Evolutionary conservation across 768 basidiomycete species (phyloP).

Genomic region (Asterophora lycoperdoides): DNA sequence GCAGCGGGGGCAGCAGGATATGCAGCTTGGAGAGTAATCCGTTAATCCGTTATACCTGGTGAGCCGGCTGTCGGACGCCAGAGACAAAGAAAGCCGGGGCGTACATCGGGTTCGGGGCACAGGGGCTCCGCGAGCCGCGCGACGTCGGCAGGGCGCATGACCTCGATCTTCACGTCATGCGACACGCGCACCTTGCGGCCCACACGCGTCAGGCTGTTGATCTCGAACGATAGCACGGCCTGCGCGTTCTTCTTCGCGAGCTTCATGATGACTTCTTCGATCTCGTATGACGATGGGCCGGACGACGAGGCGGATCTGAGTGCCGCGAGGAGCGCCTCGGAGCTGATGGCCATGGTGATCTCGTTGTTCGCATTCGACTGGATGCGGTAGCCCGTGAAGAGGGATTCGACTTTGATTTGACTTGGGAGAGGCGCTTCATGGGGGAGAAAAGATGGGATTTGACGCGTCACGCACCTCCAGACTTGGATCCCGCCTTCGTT

Average conservation of each 20-base stretch:
- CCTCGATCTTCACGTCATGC: conserved; percentile 81
- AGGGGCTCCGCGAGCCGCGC: conserved; percentile 71
- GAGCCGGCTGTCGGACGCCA: too few relatives aligned
- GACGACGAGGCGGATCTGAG: conserved; percentile 61
- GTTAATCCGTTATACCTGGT: neutral
- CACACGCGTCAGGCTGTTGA: conserved; percentile 57
- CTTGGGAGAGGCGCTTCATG: conserved; percentile 26
- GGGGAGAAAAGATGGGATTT: neutral
- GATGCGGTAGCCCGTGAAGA: conserved; percentile 78
- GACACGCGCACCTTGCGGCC: conserved; percentile 62
- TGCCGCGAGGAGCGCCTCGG: conserved; percentile 72
- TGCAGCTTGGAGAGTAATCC: conserved; percentile 55
- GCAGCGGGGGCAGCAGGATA: conserved; percentile 70
- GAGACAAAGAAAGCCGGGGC: conserved; percentile 17
- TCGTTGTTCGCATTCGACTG: conserved; percentile 82
- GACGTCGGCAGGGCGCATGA: conserved; percentile 72
- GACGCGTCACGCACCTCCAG: conserved; percentile 49
- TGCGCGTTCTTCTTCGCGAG: conserved; percentile 83
- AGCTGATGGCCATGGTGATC: conserved; percentile 68
- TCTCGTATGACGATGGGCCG: conserved; percentile 41
- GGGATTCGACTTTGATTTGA: conserved; percentile 59
- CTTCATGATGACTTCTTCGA: conserved; percentile 73
- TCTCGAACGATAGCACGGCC: conserved; percentile 75
- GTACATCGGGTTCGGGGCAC: conserved; percentile 82
- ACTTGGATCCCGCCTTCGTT: conserved; percentile 86